Evolutionary conservation across 2,329 filamentous ascomycete species (phyloP).

Genomic region (Xylaria polymorpha): DNA sequence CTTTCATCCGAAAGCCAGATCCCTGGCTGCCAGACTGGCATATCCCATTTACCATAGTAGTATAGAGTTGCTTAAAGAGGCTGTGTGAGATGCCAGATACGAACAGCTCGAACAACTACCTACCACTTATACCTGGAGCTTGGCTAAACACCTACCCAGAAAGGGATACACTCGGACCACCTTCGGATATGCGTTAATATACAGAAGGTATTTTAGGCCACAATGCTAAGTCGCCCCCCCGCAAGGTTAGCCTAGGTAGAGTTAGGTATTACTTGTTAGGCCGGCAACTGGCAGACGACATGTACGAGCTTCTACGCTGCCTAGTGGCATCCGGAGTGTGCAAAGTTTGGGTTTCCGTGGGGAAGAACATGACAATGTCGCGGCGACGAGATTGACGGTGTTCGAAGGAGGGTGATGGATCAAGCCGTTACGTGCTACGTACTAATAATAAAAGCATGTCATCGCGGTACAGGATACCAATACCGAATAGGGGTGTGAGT

Average conservation of each 20-base stretch:
- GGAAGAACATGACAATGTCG: slow-evolving; percentile 25
- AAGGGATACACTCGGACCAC: slow-evolving; percentile 27
- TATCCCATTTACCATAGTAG: not conserved
- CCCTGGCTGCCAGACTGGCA: slow-evolving; percentile 11
- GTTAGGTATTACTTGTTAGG: not conserved
- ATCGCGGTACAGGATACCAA: slow-evolving; percentile 30
- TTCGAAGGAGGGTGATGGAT: slow-evolving; percentile 11
- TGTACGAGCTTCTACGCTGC: slow-evolving; percentile 15
- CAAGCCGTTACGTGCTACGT: slow-evolving; percentile 31
- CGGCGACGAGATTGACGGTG: slow-evolving; percentile 25
- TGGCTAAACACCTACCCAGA: slow-evolving; percentile 26
- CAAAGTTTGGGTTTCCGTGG: slow-evolving; percentile 25
- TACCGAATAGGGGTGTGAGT: slow-evolving; percentile 31
- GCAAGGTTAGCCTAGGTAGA: slow-evolving; percentile 4
- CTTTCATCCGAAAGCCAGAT: slow-evolving; percentile 4
- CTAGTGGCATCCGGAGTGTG: slow-evolving; percentile 15
- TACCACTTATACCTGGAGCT: slow-evolving; percentile 15
- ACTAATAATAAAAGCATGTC: slow-evolving; percentile 37
- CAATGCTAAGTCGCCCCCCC: slow-evolving; percentile 15
- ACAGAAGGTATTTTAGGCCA: not conserved
- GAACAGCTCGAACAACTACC: slow-evolving; percentile 5
- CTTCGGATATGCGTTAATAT: slow-evolving; percentile 12
- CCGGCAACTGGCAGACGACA: slow-evolving; percentile 9
- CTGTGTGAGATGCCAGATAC: slow-evolving; percentile 20
- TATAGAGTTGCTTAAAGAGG: slow-evolving; percentile 10